phyloP scores from a whole-genome alignment of 2,329 filamentous ascomycete species.

The Monilinia laxa region DNA sequence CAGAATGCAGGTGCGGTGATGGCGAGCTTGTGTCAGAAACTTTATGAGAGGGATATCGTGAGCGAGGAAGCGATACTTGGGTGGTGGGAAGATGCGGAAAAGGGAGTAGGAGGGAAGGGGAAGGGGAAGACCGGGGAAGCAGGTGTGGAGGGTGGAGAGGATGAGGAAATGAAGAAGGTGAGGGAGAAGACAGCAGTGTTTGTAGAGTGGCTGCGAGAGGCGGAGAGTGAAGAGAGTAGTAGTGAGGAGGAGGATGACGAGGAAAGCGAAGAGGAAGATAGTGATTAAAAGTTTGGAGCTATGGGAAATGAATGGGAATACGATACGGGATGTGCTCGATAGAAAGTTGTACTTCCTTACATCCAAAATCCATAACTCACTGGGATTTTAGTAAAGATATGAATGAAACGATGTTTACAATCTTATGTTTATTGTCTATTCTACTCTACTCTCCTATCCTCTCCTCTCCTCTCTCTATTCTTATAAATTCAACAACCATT shows the following conservation, averaged over 20 bases:
- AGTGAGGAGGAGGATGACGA: conserved; percentile 63
- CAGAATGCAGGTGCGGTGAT: conserved; percentile 67
- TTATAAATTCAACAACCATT: too few relatives aligned
- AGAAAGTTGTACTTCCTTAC: too few relatives aligned
- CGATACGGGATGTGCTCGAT: too few relatives aligned
- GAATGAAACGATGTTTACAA: too few relatives aligned
- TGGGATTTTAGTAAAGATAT: too few relatives aligned
- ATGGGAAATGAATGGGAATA: background rate
- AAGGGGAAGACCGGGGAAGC: too few relatives aligned
- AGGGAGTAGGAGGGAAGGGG: too few relatives aligned
- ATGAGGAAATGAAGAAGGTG: conserved; percentile 10
- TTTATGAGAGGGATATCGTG: conserved; percentile 80
- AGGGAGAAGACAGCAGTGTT: conserved; percentile 66
- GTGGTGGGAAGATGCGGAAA: conserved; percentile 66
- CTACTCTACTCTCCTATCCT: too few relatives aligned
- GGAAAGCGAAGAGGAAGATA: background rate
- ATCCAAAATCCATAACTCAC: too few relatives aligned
- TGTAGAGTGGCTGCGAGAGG: conserved; percentile 81
- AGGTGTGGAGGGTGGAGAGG: background rate
- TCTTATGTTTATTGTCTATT: too few relatives aligned
- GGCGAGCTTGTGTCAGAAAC: conserved; percentile 75
- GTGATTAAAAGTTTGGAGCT: background rate
- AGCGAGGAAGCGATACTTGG: conserved; percentile 84
- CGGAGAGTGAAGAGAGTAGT: conserved; percentile 60
- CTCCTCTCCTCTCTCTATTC: too few relatives aligned